Evolutionary conservation across 371 early-diverging fungal species (phyloP).

Genomic region (Nematocida sp.): DNA sequence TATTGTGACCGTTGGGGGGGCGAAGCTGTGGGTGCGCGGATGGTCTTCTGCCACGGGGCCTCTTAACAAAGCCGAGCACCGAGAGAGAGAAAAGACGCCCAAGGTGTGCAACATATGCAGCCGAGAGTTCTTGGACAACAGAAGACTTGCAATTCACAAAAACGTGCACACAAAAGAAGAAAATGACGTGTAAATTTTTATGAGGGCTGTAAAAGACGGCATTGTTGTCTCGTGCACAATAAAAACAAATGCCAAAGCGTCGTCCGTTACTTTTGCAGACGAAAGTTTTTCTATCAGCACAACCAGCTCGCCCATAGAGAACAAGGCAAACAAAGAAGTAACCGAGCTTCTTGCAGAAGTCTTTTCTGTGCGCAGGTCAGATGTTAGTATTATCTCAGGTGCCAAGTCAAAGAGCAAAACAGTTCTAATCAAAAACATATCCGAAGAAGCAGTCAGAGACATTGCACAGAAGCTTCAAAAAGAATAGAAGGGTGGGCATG

Average conservation of each 20-base stretch:
- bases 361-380: background rate
- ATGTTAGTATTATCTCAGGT: conserved; percentile 18
- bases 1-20: conserved; percentile 26
- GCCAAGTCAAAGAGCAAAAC: conserved; percentile 16
- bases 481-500: background rate
- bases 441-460: conserved; percentile 9
- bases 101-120: conserved; percentile 24
- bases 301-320: background rate
- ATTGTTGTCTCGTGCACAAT: conserved; percentile 25
- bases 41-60: conserved; percentile 2
- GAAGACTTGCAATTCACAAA: conserved; percentile 45
- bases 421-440: conserved; percentile 22
- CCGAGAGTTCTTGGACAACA: conserved; percentile 26
- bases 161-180: conserved; percentile 30
- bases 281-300: background rate
- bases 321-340: conserved; percentile 42
- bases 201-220: conserved; percentile 9
- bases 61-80: background rate
- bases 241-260: conserved; percentile 23
- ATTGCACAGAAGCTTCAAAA: background rate
- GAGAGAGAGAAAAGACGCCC: background rate
- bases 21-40: background rate
- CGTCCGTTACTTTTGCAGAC: background rate
- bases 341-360: background rate
- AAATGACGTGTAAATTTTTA: conserved; percentile 7